Base-by-base conservation (phyloP, 2,329 filamentous ascomycete genomes). In the Fusarium tupiense region DNA sequence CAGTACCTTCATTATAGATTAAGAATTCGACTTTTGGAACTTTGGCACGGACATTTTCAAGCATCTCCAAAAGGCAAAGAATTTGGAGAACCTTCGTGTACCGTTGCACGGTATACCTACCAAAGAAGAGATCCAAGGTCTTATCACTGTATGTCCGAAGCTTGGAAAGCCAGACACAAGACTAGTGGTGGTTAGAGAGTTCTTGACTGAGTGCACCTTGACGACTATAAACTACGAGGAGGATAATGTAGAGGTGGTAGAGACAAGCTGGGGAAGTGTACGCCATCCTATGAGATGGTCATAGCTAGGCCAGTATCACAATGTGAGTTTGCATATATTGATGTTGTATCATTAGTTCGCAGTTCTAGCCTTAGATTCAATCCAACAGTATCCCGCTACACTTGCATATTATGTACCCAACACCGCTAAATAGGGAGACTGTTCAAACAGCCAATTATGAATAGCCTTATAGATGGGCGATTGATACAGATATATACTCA, bases 41-140 rank as follows among this genome's bases (percentile, higher is more conserved):
- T 29, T 59, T 4, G 43, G 56, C 4, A 49, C 2, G 29, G 8
- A 24, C 14, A 11, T 47, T 5, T 22, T 59, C 3, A 35, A 56
- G 3, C 56, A 31, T 17, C 61, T 59, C 5, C 69, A 41, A 3
- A 44, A 62, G 6, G 72, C 71, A 16, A 64, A 16, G 5, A 13
- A 17, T 8, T 13, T 59, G 24, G 13, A 49, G 14, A 20, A 8
- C 5, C n/a, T 59, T 16, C 19, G 14, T 1, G 29, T 59, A 14
- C 31, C 12, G 3, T 8, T 59, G 6, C 7, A 20, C 14, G 24
- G 24, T 2, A 22, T 9, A 12, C 56, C 40, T n/a, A 31, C 24
- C 24, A 10, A 49, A 6, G 40, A 31, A 13, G 29, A 47, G 8
- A 50, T 59, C 2, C 14, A n/a, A 7, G 20, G 9, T 20, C 33